A percentile compares a stretch with the other conserved stretches of the same genome.
Conservation (phyloP, 2,329 filamentous ascomycete species). For the Ascochyta rabiei region DNA sequence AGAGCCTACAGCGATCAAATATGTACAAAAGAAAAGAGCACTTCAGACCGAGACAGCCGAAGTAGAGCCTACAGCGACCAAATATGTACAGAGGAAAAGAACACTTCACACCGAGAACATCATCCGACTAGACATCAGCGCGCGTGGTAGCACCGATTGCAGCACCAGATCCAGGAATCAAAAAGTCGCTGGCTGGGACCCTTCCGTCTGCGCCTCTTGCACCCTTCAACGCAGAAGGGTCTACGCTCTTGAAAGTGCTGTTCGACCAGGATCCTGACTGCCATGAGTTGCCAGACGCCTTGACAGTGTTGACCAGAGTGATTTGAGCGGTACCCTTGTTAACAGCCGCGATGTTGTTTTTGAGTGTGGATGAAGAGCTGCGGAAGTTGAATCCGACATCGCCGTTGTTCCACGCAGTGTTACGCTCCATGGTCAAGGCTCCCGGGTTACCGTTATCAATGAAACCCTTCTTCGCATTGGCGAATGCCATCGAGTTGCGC, state of each 20-base stretch:
- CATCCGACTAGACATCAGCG: constrained; percentile 6
- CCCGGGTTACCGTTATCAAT: constrained; percentile 56
- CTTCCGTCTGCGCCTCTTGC: constrained; percentile 47
- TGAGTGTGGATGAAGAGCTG: constrained; percentile 46
- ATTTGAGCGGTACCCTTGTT: constrained; percentile 29
- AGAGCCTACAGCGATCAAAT: too few species aligned
- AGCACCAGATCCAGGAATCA: constrained; percentile 47
- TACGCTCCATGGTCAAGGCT: constrained; percentile 48
- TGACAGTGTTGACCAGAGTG: constrained; percentile 21
- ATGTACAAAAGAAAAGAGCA: too few species aligned
- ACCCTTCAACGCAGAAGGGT: constrained; percentile 44
- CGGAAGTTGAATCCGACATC: constrained; percentile 51
- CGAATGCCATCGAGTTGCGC: constrained; percentile 54
- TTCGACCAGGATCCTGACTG: constrained; percentile 49
- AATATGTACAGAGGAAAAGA: constrained; percentile 1
- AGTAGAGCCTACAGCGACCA: neutral
- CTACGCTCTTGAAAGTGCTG: constrained; percentile 48
- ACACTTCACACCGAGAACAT: too few species aligned
- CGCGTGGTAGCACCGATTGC: constrained; percentile 51
- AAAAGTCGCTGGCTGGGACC: constrained; percentile 51
- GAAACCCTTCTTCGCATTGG: constrained; percentile 55
- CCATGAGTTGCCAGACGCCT: constrained; percentile 53
- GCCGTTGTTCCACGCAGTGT: constrained; percentile 56
- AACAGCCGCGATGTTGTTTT: constrained; percentile 49
- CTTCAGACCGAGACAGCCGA: too few species aligned